These are phyloP conservation scores for Citrullus amarus DNA, from an alignment of 306 rosid genomes.

Conservation along the genomic window DNA sequence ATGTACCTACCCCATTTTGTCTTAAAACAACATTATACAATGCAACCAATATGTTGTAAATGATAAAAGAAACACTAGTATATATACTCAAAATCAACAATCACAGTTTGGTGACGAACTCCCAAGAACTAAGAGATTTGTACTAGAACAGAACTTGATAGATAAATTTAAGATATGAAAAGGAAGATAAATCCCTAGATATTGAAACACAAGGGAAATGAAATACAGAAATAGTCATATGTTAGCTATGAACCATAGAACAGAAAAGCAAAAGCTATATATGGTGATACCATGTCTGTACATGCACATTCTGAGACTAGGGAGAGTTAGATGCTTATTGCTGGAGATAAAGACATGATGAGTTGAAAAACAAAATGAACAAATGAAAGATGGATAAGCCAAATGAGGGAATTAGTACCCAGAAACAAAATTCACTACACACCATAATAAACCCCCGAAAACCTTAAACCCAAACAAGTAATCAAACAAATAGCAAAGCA, in stretches of 20 bases:
- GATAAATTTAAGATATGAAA: neutral
- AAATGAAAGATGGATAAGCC: neutral
- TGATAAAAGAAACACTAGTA: no score
- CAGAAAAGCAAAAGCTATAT: neutral
- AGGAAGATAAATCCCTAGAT: neutral
- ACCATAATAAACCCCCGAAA: neutral
- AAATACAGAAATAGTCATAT: neutral
- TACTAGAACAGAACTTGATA: neutral
- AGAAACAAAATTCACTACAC: neutral
- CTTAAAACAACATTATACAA: no score
- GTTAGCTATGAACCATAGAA: neutral
- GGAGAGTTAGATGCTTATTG: neutral
- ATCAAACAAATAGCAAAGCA: neutral
- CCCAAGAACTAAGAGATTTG: neutral
- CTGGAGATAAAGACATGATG: neutral
- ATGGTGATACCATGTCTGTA: neutral
- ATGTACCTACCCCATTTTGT: no score
- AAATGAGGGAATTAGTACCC: neutral
- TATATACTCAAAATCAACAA: conserved; percentile 12
- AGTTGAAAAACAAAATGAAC: neutral
- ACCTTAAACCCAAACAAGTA: neutral
- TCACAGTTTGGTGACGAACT: neutral
- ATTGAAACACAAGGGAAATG: neutral
- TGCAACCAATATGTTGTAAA: no score
- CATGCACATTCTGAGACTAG: neutral